Base-by-base conservation (phyloP, 495 filamentous ascomycete species). In the Hypoxylon fuscum region DNA sequence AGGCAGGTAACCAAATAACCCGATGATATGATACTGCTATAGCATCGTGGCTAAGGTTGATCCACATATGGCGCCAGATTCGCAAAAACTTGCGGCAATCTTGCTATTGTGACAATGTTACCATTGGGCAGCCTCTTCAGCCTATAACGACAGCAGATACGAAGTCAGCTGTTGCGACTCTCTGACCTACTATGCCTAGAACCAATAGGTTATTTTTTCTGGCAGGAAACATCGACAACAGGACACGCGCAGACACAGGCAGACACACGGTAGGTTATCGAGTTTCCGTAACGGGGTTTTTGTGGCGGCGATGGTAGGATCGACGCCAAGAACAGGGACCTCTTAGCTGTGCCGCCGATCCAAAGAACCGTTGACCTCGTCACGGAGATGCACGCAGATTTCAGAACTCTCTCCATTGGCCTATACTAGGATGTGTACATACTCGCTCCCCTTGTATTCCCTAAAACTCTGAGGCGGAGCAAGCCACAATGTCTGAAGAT, bases 1-100 rank as follows among this genome's bases (percentile, higher is more conserved):
- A 68, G 64, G 64, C 64, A 68, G 64, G 64, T 68, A 68, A 68
- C 64, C 59, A 59, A 47, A 62, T 68, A 63, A 59, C 64, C 58
- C 58, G 53, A 62, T 49, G 53, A 59, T 54, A 67, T 67, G 58
- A 62, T 61, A 59, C 35, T 31, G 41, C 21, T 67, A 67, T 63
- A 57, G 38, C 59, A 55, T 63, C 58, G 58, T 63, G 48, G 54
- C 53, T 63, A 51, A 52, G 64, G 48, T 62, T 44, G 44, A 49
- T 59, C 59, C 53, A 51, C 64, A 46, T 23, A 68, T 68, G 42
- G 54, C 64, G 64, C 64, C 59, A 63, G 64, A 62, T 62, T 68
- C 64, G 58, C 64, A 63, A 68, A 51, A 55, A 41, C 64, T 63
- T 63, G 59, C 58, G 64, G 64, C 64, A 59, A 68, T 68, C 64